Evolutionary conservation across 208 protist genomes (phyloP), one percentile per base, ranked within the genome.

Genomic region (Leishmania guyanensis): DNA sequence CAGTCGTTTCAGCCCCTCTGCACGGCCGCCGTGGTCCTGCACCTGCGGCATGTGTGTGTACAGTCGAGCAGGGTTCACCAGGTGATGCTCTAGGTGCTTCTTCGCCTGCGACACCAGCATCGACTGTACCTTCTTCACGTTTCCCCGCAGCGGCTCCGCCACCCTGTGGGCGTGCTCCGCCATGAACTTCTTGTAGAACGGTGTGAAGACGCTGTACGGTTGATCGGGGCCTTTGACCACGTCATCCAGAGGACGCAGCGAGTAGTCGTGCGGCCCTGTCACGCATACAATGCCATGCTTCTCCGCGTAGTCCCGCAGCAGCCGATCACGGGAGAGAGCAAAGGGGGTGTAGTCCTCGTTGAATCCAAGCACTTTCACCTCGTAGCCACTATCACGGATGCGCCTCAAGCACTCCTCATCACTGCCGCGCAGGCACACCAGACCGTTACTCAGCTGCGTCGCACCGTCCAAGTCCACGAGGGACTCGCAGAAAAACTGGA

Each of bases 261-360:
- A 90, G 84, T 93, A 94, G 81, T 94, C 93, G 56, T 72, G 36
- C 51, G 79, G 72, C 51, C 84, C 82, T 29, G 83, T 85, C 51
- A 93, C 85, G 75, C 78, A 81, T 26, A 83, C 74, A 2, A 94
- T 75, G 14, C 72, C 77, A 12, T 89, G 39, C 0, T 66, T 54
- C 22, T 84, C 56, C 33, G 91, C 91, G 78, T 88, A 93, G 62
- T 75, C 62, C 51, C 82, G 72, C 33, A 96, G 83, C 46, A 81
- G 73, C 22, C 70, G 82, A 64, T 96, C 93, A 22, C 93, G 87
- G 33, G 77, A 51, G 26, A 83, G 80, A 46, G 93, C 91, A 78
- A 94, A 96, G 3, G 93, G 93, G 0, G 93, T 93, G 77, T 90
- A 93, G 83, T 96, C 93, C 60, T 87, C 78, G 77, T 96, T 96